Evolutionary conservation across 176 grass and related monocot genomes (phyloP).

Genomic region (Phyllostachys edulis): DNA sequence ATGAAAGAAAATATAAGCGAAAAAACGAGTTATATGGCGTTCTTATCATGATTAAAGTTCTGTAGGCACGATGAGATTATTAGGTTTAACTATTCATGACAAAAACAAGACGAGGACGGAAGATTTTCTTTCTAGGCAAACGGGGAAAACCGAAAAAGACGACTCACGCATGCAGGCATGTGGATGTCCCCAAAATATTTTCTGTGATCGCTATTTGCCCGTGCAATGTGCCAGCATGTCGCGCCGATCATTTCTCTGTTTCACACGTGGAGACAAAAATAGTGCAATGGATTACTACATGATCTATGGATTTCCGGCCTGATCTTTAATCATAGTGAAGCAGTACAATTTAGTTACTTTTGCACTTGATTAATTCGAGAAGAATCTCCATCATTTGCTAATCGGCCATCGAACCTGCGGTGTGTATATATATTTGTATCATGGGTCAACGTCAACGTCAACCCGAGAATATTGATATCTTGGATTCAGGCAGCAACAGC

Average conservation of each 20-base stretch:
- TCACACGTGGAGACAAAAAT: conserved; percentile 8
- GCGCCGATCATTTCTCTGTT: background rate
- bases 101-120: conserved; percentile 14
- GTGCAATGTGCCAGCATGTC: background rate
- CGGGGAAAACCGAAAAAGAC: conserved; percentile 14
- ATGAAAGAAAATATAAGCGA: background rate
- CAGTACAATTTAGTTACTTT: background rate
- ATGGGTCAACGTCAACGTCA: background rate
- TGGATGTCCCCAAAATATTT: conserved; percentile 11
- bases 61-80: conserved; percentile 18
- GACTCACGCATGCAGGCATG: conserved; percentile 18
- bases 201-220: conserved; percentile 17
- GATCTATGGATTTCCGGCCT: background rate
- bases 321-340: background rate
- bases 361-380: background rate
- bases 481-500: background rate
- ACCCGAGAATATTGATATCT: background rate
- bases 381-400: background rate
- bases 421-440: too few relatives aligned
- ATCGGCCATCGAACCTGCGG: background rate
- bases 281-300: background rate
- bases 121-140: conserved; percentile 35
- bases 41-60: conserved; percentile 25
- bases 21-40: background rate
- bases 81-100: conserved; percentile 45